A percentile compares a stretch with the other conserved stretches of the same genome.
phyloP scores from a whole-genome alignment of 306 rosid genomes.

The Prunus dulcis region DNA sequence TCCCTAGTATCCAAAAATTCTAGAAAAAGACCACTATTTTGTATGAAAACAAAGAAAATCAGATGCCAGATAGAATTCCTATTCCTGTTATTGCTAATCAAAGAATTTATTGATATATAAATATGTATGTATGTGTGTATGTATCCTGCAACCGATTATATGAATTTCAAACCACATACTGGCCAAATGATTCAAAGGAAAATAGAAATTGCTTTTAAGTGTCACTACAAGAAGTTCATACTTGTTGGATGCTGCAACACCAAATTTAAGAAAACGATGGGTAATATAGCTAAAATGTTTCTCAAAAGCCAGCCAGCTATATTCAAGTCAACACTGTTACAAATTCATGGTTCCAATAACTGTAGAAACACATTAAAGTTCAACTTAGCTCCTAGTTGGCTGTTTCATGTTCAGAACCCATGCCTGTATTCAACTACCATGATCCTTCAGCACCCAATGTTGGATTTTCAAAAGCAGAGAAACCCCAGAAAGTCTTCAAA shows the following conservation, averaged over 20 bases:
- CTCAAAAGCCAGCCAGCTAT: conserved; percentile 3
- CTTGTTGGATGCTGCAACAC: not conserved
- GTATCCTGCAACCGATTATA: not conserved
- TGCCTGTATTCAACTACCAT: conserved; percentile 46
- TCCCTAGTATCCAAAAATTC: too few species aligned
- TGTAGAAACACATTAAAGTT: conserved; percentile 9
- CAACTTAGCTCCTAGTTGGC: conserved; percentile 2
- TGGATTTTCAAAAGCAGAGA: conserved; percentile 72
- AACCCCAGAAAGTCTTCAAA: conserved; percentile 85
- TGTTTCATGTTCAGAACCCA: not conserved
- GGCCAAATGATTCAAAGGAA: not conserved
- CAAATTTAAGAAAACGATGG: not conserved
- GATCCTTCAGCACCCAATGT: conserved; percentile 85
- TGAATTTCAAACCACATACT: not conserved
- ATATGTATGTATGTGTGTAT: too few species aligned
- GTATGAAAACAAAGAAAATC: too few species aligned
- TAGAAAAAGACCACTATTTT: too few species aligned
- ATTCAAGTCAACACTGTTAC: not conserved
- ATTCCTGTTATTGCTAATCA: too few species aligned
- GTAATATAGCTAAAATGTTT: not conserved
- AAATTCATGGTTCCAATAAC: conserved; percentile 4
- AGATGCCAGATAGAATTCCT: too few species aligned
- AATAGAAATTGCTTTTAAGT: not conserved
- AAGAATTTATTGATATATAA: too few species aligned
- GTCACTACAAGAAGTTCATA: not conserved